Conservation (phyloP, 805 yeast species). For the Metschnikowia continentalis region DNA sequence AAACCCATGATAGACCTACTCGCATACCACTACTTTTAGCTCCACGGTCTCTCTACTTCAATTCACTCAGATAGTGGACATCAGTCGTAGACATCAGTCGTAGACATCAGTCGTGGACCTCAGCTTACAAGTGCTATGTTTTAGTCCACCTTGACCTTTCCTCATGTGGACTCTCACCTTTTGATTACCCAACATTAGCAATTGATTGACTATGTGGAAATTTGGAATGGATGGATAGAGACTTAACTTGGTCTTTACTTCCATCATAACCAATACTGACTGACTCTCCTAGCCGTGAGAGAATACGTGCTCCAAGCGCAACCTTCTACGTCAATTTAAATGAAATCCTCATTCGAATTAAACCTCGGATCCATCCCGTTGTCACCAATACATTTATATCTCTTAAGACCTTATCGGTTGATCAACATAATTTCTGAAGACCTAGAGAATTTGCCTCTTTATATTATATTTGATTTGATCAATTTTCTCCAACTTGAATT, state of each 20-base stretch:
- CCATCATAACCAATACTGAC: background rate
- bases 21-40: background rate
- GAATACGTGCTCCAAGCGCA: background rate
- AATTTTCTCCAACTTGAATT: no score
- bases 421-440: no score
- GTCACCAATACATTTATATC: no score
- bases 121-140: background rate
- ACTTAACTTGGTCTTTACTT: background rate
- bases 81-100: background rate
- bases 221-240: background rate
- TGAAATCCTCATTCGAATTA: background rate
- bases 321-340: background rate
- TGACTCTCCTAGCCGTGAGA: background rate
- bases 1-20: background rate
- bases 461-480: no score
- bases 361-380: background rate
- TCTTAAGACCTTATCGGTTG: no score
- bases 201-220: background rate
- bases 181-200: background rate
- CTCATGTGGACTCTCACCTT: no score
- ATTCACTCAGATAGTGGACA: background rate
- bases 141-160: background rate
- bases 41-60: background rate
- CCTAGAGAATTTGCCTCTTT: no score
- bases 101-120: background rate